phyloP scores from a whole-genome alignment of 2,329 filamentous ascomycete species.

The Sclerotinia minor region DNA sequence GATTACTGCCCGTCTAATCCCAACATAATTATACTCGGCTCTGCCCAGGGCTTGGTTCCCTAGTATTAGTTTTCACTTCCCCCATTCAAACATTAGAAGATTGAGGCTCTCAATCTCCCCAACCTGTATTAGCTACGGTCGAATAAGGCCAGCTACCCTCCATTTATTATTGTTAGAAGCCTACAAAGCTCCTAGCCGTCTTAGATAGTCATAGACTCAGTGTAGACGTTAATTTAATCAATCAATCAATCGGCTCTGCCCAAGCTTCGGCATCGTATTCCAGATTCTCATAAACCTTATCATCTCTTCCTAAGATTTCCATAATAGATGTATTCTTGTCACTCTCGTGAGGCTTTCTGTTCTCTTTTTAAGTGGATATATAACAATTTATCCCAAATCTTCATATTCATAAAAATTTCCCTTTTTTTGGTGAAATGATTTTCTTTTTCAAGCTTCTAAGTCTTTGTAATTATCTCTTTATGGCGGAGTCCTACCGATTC shows the following conservation, averaged over 20 bases:
- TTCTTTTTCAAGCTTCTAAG: neutral
- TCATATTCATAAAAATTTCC: fast-evolving
- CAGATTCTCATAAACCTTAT: neutral
- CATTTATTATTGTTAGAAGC: too few species aligned
- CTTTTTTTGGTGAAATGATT: neutral
- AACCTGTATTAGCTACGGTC: too few species aligned
- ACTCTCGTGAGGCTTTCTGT: neutral
- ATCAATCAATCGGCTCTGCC: too few species aligned
- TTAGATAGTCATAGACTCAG: too few species aligned
- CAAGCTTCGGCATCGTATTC: neutral
- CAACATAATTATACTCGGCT: fast-evolving
- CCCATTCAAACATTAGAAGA: too few species aligned
- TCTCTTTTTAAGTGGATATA: neutral
- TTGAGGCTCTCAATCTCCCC: too few species aligned
- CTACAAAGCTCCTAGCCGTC: too few species aligned
- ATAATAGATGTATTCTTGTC: fast-evolving
- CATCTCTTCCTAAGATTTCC: neutral
- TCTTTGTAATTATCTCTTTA: neutral
- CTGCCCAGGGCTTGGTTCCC: too few species aligned
- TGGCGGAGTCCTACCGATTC: neutral
- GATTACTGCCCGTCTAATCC: too few species aligned
- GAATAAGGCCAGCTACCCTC: too few species aligned
- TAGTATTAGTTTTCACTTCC: too few species aligned
- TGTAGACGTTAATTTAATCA: too few species aligned
- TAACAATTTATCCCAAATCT: neutral